Percentiles rank a stretch among this genome's conserved stretches.
These are phyloP conservation scores for Podaxis sp. DNA, from an alignment of 768 basidiomycete genomes.

Conservation along the genomic window DNA sequence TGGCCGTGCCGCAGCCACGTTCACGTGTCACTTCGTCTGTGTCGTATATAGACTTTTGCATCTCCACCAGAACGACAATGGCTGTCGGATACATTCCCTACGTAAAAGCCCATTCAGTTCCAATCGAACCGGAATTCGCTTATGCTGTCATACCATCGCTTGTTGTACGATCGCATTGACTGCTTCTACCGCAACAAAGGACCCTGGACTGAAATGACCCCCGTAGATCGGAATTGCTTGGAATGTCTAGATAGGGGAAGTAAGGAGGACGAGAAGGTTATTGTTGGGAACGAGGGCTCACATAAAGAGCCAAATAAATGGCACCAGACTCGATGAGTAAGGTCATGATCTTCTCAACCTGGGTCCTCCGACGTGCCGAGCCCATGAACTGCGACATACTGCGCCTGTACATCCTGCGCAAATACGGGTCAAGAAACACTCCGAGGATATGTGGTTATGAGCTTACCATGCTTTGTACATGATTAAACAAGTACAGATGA, in stretches of 20 bases:
- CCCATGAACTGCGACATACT: conserved; percentile 24
- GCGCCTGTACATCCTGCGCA: conserved; percentile 22
- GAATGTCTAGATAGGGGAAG: conserved; percentile 20
- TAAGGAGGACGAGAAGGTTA: not conserved
- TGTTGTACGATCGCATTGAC: conserved; percentile 30
- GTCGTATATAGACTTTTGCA: conserved; percentile 28
- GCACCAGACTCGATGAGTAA: conserved; percentile 29
- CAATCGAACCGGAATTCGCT: not conserved
- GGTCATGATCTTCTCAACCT: conserved; percentile 26
- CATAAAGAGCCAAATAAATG: conserved; percentile 27
- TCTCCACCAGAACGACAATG: conserved; percentile 28
- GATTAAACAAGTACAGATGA: conserved; percentile 28
- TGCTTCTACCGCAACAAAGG: conserved; percentile 23
- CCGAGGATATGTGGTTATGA: not conserved
- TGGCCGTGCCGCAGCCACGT: not conserved
- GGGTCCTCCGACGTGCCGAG: conserved; percentile 23
- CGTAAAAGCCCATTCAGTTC: not conserved
- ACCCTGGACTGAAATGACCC: conserved; percentile 20
- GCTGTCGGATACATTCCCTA: conserved; percentile 30
- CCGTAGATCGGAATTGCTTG: conserved; percentile 30
- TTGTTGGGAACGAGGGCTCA: conserved; percentile 10
- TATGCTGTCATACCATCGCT: conserved; percentile 20
- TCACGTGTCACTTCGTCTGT: conserved; percentile 18
- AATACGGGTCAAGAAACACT: not conserved
- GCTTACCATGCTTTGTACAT: conserved; percentile 26